phyloP scores from a whole-genome alignment of 139 green algal species.

The Parachlorella kessleri region DNA sequence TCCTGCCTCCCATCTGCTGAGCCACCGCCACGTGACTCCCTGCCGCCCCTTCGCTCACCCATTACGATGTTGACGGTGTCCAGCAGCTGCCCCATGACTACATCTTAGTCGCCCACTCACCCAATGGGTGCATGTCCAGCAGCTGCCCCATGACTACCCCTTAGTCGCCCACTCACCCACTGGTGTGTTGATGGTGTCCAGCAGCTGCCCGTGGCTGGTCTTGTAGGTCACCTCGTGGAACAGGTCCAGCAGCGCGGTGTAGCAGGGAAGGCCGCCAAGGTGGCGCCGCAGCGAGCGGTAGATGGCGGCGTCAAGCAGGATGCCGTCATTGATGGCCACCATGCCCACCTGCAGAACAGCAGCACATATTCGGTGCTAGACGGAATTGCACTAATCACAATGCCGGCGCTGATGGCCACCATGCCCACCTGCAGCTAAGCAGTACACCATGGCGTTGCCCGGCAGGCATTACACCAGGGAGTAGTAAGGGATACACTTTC shows the following conservation, averaged over 20 bases:
- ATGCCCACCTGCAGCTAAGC: slow-evolving; percentile 95
- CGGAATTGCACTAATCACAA: slow-evolving; percentile 96
- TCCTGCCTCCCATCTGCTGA: no score
- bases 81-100: no score
- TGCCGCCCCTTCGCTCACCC: no score
- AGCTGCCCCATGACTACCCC: no score
- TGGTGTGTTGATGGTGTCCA: slow-evolving; percentile 96
- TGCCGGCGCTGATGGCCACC: slow-evolving; percentile 97
- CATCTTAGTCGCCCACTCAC: no score
- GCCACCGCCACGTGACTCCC: no score
- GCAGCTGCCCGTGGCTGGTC: slow-evolving; percentile 93
- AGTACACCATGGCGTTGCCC: no score
- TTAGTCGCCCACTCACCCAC: slow-evolving; percentile 46
- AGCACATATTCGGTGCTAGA: no score
- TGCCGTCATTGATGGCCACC: slow-evolving; percentile 97
- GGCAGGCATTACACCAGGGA: no score
- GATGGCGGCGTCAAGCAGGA: slow-evolving; percentile 95
- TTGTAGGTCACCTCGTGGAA: slow-evolving; percentile 98
- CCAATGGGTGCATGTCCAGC: no score
- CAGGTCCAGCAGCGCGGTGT: slow-evolving; percentile 83
- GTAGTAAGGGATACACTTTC: no score
- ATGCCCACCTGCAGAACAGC: slow-evolving; percentile 95
- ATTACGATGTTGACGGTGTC: no score
- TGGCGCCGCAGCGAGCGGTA: slow-evolving; percentile 90
- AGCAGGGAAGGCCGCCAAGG: slow-evolving; percentile 43